Conservation (phyloP, 331 rosid genomes). For the Spiraea crenata region DNA sequence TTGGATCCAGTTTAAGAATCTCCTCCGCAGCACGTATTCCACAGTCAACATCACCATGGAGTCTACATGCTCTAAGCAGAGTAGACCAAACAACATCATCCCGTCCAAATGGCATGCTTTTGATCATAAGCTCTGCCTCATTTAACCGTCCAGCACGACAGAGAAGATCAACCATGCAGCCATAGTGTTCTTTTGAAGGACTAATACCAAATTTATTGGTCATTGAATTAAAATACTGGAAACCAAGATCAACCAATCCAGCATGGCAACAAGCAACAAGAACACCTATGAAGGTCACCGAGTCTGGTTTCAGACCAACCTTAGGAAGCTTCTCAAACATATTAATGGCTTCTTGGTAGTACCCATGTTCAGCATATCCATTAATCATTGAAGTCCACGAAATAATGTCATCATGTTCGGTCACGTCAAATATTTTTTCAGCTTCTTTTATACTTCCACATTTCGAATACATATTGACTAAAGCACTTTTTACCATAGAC, state of each 20-base stretch:
- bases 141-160: conserved; percentile 69
- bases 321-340: conserved; percentile 41
- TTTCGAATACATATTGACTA: conserved; percentile 66
- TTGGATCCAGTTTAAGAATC: conserved; percentile 51
- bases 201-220: conserved; percentile 35
- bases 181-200: conserved; percentile 76
- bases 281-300: conserved; percentile 48
- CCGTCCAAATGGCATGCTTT: conserved; percentile 43
- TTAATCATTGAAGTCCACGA: conserved; percentile 78
- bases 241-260: conserved; percentile 72
- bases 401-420: conserved; percentile 37
- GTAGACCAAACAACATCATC: conserved; percentile 84
- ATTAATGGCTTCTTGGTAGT: conserved; percentile 61
- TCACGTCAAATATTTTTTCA: conserved; percentile 40
- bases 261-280: conserved; percentile 56
- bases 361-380: conserved; percentile 80
- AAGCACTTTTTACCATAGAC: conserved; percentile 58
- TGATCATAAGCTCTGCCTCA: conserved; percentile 65
- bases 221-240: conserved; percentile 52
- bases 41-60: conserved; percentile 55
- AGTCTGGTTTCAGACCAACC: conserved; percentile 45
- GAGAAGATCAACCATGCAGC: conserved; percentile 74
- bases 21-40: conserved; percentile 62
- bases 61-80: conserved; percentile 70
- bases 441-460: conserved; percentile 74